phyloP scores from a whole-genome alignment of 441 rosid species.

The Euphorbia corollata region DNA sequence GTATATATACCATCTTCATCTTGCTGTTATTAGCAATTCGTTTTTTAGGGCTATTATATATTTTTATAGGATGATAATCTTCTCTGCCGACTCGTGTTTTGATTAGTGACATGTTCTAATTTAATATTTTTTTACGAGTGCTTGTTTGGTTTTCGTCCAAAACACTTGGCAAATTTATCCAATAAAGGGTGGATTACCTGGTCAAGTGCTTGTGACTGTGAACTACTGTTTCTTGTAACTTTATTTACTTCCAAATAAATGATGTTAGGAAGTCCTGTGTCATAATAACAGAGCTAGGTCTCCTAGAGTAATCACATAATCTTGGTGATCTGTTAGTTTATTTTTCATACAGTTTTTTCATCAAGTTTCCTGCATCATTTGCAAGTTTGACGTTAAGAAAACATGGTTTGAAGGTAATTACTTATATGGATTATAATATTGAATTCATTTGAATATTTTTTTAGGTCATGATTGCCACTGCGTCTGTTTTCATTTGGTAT shows the following conservation, averaged over 20 bases:
- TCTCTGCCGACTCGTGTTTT: not conserved
- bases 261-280: not conserved
- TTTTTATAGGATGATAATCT: not conserved
- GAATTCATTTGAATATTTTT: not conserved
- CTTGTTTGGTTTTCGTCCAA: not conserved
- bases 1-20: no score
- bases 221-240: not conserved
- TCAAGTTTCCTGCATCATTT: not conserved
- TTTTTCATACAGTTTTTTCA: not conserved
- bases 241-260: not conserved
- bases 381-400: not conserved
- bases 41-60: not conserved
- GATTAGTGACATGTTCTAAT: not conserved
- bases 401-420: not conserved
- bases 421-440: not conserved
- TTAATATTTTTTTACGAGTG: not conserved
- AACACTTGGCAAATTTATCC: not conserved
- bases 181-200: not conserved
- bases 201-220: not conserved
- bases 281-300: not conserved
- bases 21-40: no score
- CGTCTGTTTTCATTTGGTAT: conserved; percentile 6
- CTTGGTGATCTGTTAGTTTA: no score
- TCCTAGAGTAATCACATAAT: not conserved
- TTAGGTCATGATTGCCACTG: not conserved